These are phyloP conservation scores for Neonectria hederae DNA, from an alignment of 2,329 filamentous ascomycete genomes.

Conservation along the genomic window DNA sequence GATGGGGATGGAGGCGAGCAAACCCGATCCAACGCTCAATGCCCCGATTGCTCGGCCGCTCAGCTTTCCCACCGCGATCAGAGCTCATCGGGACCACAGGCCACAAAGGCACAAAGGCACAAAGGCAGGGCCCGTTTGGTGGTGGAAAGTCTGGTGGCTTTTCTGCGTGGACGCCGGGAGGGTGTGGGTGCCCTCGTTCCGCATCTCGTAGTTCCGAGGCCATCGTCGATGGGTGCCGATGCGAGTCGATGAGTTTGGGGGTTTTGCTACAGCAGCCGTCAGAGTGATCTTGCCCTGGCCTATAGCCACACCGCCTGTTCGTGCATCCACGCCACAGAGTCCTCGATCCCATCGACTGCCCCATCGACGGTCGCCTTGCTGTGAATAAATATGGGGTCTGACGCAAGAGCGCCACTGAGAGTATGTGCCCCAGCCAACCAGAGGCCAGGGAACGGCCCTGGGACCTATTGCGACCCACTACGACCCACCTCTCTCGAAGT, in stretches of 20 bases:
- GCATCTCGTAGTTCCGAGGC: neutral
- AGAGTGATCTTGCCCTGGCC: neutral
- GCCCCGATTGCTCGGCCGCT: slow-evolving; percentile 46
- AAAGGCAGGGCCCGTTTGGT: slow-evolving; percentile 43
- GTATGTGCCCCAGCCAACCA: neutral
- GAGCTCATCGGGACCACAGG: slow-evolving; percentile 45
- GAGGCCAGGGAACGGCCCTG: neutral
- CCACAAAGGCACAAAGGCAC: slow-evolving; percentile 27
- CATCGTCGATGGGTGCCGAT: neutral
- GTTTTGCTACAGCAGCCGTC: neutral
- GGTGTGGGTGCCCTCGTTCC: neutral
- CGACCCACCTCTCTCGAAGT: neutral
- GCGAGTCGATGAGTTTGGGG: neutral
- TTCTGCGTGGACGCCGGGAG: neutral
- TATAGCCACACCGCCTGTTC: neutral
- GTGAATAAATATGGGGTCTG: neutral
- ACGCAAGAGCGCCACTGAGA: neutral
- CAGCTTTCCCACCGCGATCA: slow-evolving; percentile 42
- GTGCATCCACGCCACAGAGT: neutral
- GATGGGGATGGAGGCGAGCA: slow-evolving; percentile 31
- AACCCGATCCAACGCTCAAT: slow-evolving; percentile 46
- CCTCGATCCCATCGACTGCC: neutral
- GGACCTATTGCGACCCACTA: neutral
- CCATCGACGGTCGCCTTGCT: neutral
- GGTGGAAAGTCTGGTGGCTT: slow-evolving; percentile 24